Conservation (phyloP, 2,329 filamentous ascomycete genomes). For the Pleoardoris graminearum region DNA sequence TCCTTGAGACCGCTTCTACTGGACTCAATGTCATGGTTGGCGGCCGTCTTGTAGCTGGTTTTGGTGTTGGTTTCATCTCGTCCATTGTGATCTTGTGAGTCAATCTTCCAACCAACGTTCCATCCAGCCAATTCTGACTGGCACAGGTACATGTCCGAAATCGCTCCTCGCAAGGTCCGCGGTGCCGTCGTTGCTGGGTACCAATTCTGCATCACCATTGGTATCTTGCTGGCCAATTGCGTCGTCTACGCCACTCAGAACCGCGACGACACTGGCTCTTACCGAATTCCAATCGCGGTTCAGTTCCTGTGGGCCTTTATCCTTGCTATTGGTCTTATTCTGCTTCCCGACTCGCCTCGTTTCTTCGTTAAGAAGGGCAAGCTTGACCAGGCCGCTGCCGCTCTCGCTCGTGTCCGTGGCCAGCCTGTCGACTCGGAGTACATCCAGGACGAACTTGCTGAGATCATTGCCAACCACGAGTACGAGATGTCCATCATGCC, state of each 20-base stretch:
- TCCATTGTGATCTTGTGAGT: conserved; percentile 59
- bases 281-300: conserved; percentile 76
- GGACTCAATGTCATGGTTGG: conserved; percentile 67
- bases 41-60: conserved; percentile 73
- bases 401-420: conserved; percentile 73
- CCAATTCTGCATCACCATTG: conserved; percentile 83
- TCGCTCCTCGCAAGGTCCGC: conserved; percentile 69
- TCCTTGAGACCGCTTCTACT: conserved; percentile 64
- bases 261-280: conserved; percentile 66
- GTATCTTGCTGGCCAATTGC: conserved; percentile 73
- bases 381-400: conserved; percentile 65
- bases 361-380: conserved; percentile 81
- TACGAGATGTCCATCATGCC: conserved; percentile 69
- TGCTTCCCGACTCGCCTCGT: conserved; percentile 84
- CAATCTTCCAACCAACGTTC: conserved; percentile 6
- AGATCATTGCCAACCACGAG: conserved; percentile 91
- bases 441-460: conserved; percentile 78
- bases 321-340: conserved; percentile 69
- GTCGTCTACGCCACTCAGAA: conserved; percentile 75
- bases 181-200: conserved; percentile 78
- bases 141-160: conserved; percentile 79
- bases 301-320: conserved; percentile 84
- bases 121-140: conserved; percentile 17
- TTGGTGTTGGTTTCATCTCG: conserved; percentile 73
- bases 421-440: conserved; percentile 74